phyloP scores from a whole-genome alignment of 2,329 filamentous ascomycete genomes.

The Blastomyces parvus region DNA sequence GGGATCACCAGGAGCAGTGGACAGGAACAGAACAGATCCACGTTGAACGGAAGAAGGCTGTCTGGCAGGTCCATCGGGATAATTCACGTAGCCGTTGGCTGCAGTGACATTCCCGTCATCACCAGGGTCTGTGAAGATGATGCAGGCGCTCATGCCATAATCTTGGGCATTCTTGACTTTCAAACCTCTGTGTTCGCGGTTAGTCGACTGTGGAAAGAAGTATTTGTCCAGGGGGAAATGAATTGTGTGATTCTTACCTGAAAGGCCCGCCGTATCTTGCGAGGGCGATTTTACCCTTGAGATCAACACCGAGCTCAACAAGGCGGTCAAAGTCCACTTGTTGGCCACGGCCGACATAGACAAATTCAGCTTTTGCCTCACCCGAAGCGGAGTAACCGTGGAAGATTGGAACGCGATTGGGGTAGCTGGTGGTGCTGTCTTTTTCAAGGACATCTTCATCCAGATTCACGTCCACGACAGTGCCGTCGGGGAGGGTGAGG shows the following conservation, averaged over 20 bases:
- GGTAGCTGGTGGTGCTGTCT: slow-evolving; percentile 20
- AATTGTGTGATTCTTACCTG: slow-evolving; percentile 10
- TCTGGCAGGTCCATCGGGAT: slow-evolving; percentile 36
- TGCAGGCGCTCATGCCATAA: slow-evolving; percentile 36
- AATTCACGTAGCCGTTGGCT: slow-evolving; percentile 37
- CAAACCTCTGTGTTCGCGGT: slow-evolving; percentile 26
- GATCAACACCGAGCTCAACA: slow-evolving; percentile 32
- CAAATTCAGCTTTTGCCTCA: slow-evolving; percentile 40
- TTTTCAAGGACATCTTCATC: slow-evolving; percentile 19
- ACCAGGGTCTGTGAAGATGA: slow-evolving; percentile 39
- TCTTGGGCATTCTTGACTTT: slow-evolving; percentile 43
- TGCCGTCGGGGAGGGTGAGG: slow-evolving; percentile 18
- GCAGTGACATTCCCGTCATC: slow-evolving; percentile 42
- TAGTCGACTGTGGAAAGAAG: background rate
- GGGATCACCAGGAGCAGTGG: slow-evolving; percentile 21
- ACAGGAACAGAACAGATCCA: slow-evolving; percentile 35
- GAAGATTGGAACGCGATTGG: slow-evolving; percentile 36
- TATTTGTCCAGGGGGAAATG: background rate
- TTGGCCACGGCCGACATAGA: slow-evolving; percentile 37
- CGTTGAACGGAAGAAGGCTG: slow-evolving; percentile 40
- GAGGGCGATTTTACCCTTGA: slow-evolving; percentile 42
- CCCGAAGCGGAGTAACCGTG: slow-evolving; percentile 41
- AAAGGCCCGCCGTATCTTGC: slow-evolving; percentile 39
- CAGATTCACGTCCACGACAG: slow-evolving; percentile 16
- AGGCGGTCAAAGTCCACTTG: slow-evolving; percentile 40